These are phyloP conservation scores for Alternaria metachromatica DNA, from an alignment of 2,329 filamentous ascomycete genomes.

Conservation along the genomic window DNA sequence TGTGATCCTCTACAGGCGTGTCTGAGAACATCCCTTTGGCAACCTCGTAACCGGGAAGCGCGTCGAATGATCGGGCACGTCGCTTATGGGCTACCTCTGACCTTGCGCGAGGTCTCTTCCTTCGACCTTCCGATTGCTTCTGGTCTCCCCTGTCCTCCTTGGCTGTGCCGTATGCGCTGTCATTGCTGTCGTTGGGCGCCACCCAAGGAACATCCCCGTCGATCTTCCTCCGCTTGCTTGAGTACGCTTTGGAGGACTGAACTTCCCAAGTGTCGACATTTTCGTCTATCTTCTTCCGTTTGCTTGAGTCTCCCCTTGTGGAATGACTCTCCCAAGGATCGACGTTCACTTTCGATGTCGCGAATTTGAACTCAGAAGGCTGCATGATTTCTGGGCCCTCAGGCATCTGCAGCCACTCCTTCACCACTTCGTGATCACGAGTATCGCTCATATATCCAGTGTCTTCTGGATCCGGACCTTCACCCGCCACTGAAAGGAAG, in stretches of 20 bases:
- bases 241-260: neutral
- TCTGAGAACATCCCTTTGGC: neutral
- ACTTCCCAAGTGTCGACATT: neutral
- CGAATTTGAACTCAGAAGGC: neutral
- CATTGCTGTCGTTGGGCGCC: neutral
- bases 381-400: accelerated
- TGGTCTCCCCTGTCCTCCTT: neutral
- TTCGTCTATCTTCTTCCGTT: neutral
- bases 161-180: neutral
- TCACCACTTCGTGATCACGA: neutral
- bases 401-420: neutral
- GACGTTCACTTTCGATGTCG: neutral
- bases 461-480: neutral
- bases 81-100: neutral
- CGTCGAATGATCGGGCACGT: neutral
- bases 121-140: neutral
- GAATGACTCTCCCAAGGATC: neutral
- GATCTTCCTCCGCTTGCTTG: neutral
- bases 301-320: neutral
- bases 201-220: neutral
- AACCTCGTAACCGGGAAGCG: neutral
- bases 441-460: neutral
- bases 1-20: neutral
- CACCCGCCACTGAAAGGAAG: neutral
- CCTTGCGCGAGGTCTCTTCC: neutral